Conservation (phyloP, 768 basidiomycete species). For the Leccinum pellstonianum region DNA sequence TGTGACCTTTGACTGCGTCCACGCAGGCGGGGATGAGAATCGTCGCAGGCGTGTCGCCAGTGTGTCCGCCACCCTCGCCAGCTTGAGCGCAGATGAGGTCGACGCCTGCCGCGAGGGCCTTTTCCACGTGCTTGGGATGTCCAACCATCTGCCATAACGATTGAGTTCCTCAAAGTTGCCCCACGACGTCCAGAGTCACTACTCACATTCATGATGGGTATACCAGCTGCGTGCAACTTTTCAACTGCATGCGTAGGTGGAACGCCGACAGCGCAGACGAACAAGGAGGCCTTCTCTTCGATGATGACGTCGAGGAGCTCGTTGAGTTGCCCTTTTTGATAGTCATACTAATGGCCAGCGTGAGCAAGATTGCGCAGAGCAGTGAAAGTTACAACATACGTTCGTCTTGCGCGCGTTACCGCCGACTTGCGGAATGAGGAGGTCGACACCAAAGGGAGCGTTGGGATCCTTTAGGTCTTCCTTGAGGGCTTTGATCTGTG, state of each 20-base stretch:
- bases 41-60: constrained; percentile 79
- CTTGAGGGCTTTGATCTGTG: constrained; percentile 77
- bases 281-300: constrained; percentile 83
- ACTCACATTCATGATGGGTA: constrained; percentile 78
- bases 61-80: constrained; percentile 89
- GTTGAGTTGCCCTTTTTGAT: constrained; percentile 82
- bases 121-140: constrained; percentile 85
- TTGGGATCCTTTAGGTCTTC: constrained; percentile 68
- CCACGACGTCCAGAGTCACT: constrained; percentile 15
- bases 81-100: constrained; percentile 95
- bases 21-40: constrained; percentile 92
- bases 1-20: constrained; percentile 74
- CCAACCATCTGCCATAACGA: constrained; percentile 67
- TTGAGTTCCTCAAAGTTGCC: background rate
- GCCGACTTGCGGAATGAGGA: constrained; percentile 85
- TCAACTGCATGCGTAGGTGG: constrained; percentile 82
- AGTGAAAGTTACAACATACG: constrained; percentile 39
- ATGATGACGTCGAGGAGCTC: constrained; percentile 90
- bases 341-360: constrained; percentile 59
- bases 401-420: constrained; percentile 90
- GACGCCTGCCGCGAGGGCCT: constrained; percentile 80
- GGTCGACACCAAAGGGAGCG: constrained; percentile 87
- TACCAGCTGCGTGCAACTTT: constrained; percentile 77
- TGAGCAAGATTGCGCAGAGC: constrained; percentile 1
- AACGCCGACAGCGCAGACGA: constrained; percentile 89